Evolutionary conservation across 2,329 filamentous ascomycete species (phyloP), one percentile per base, ranked within the genome.

Genomic region (Furcasterigmium sp.): DNA sequence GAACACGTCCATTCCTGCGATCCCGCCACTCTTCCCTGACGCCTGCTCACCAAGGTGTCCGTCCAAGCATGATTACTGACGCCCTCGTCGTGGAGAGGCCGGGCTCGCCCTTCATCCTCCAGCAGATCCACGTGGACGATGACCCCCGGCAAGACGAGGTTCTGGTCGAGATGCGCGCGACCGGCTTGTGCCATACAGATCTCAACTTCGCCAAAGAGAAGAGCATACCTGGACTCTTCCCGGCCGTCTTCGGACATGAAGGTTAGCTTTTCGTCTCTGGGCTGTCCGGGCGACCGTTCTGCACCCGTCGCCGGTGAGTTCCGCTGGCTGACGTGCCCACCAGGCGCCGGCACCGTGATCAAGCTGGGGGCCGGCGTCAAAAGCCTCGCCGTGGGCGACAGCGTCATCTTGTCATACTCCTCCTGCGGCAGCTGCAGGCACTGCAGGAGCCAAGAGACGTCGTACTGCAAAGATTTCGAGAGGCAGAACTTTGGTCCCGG

Each of bases 121-220:
- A n/a, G n/a, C n/a, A n/a, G n/a, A n/a, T n/a, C n/a, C n/a, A n/a
- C n/a, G n/a, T n/a, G n/a, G n/a, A n/a, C n/a, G n/a, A n/a, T n/a
- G n/a, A n/a, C n/a, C n/a, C n/a, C n/a, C n/a, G n/a, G n/a, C n/a
- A n/a, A n/a, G 67, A 73, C 23, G 75, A 79, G 54, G 56, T 78
- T 2, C 58, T 78, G 2, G 67, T 79, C 4, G 69, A 75, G 34
- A 70, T 79, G 45, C 61, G 76, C 1, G 73, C 75, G 0, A 69
- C 69, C 0, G 75, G 76, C 0, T 67, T 80, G 39, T 80, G 76
- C 47, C 76, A 80, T 46, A 75, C 74, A 0, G 76, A 80, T 48
- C 52, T 76, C 9, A 56, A 70, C 21, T 66, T 74, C 41, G 72
- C 68, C 3, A 61, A 65, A 8, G 59, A 11, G 11, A 44, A 11